Percentiles rank a stretch among this genome's conserved stretches.
phyloP scores from a whole-genome alignment of 2,329 filamentous ascomycete species.

The Zelopaecilomyces penicillatus region DNA sequence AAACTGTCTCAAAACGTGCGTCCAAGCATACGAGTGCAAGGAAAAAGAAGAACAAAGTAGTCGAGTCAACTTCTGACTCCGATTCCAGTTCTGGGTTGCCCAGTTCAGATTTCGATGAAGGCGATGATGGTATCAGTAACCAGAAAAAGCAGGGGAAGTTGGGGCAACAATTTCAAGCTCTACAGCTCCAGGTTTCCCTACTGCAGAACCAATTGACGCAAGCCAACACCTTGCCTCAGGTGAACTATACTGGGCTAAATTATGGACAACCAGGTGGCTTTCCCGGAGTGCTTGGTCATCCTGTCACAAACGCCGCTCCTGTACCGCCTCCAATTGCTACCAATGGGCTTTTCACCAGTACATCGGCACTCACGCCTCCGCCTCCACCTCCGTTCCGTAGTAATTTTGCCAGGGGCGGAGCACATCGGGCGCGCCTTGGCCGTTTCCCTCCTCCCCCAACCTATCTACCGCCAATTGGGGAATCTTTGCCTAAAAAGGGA shows the following conservation, averaged over 20 bases:
- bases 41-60: constrained; percentile 5
- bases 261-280: no score
- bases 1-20: constrained; percentile 3
- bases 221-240: background rate
- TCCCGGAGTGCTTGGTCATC: no score
- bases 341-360: no score
- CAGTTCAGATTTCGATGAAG: background rate
- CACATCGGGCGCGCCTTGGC: no score
- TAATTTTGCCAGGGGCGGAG: no score
- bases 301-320: no score
- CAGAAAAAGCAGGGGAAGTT: constrained; percentile 2
- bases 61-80: constrained; percentile 8
- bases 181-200: constrained; percentile 19
- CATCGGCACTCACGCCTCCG: no score
- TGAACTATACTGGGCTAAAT: background rate
- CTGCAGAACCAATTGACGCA: constrained; percentile 16
- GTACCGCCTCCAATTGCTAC: no score
- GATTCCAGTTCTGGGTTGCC: constrained; percentile 11
- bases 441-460: background rate
- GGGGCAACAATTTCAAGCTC: constrained; percentile 18
- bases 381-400: no score
- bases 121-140: background rate
- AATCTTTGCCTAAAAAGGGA: no score
- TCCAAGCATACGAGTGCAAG: constrained; percentile 6
- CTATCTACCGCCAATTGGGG: background rate